phyloP scores from a whole-genome alignment of 805 yeast genomes.

The Nakazawaea anatomiae region DNA sequence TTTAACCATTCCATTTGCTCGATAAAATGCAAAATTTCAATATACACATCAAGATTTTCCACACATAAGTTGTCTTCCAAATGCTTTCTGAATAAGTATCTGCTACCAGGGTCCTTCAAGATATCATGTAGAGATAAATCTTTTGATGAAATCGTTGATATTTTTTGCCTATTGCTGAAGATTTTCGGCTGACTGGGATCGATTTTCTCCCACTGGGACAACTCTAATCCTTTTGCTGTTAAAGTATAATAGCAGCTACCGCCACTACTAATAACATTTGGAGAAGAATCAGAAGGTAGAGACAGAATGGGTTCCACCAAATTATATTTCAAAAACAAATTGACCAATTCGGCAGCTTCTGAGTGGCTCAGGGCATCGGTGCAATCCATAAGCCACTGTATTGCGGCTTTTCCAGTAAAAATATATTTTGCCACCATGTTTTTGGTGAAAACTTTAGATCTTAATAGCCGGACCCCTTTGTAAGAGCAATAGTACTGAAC shows the following conservation, averaged over 20 bases:
- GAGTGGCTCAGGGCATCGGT: constrained; percentile 55
- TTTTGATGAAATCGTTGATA: background rate
- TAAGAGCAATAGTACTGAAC: constrained; percentile 69
- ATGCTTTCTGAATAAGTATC: constrained; percentile 62
- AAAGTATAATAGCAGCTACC: constrained; percentile 38
- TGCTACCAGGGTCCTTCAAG: constrained; percentile 69
- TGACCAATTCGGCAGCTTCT: constrained; percentile 51
- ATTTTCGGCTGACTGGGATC: background rate
- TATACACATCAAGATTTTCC: constrained; percentile 72
- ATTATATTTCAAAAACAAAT: constrained; percentile 39
- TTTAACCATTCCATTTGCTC: constrained; percentile 39
- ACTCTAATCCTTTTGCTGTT: constrained; percentile 34
- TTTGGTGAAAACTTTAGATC: constrained; percentile 29
- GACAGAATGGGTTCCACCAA: constrained; percentile 39
- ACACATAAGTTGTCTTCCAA: constrained; percentile 58
- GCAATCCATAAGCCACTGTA: constrained; percentile 90
- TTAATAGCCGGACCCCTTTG: constrained; percentile 58
- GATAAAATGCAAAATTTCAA: constrained; percentile 45
- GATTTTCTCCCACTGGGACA: constrained; percentile 27
- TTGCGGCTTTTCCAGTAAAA: constrained; percentile 68
- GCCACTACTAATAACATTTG: constrained; percentile 20
- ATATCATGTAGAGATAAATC: constrained; percentile 31
- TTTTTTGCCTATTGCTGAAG: background rate
- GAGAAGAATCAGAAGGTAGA: constrained; percentile 16
- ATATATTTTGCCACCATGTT: constrained; percentile 31